Evolutionary conservation across 495 filamentous ascomycete species (phyloP), one percentile per base, ranked within the genome.

Genomic region (Thermothielavioides terrestris): DNA sequence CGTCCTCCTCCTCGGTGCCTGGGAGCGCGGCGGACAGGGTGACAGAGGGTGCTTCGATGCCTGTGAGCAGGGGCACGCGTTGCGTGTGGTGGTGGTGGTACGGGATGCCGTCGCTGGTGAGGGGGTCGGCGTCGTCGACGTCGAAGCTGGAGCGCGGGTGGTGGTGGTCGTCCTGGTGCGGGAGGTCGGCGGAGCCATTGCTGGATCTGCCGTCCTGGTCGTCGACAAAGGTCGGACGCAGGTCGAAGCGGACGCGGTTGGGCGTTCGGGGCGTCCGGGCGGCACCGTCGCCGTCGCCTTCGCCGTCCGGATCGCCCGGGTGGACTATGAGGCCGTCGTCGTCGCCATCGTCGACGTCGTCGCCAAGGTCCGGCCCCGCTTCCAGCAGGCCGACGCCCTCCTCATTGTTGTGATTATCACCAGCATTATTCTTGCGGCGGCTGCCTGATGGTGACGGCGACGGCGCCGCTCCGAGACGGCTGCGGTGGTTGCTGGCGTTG

Each of bases 41-140:
- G n/a, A 94, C 81, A 45, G 85, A 86, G 14, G 90, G 90, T 12
- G 89, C 89, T 68, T 92, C 84, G 53, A 95, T 88, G 47, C 81
- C 80, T 12, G 88, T 94, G 37, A 96, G 70, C 26, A 97, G 74
- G 39, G 91, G 91, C 15, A 81, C 72, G 39, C 79, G 73, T 31
- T 64, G 55, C n/a, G 65, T 84, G 20, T 27, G 47, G 27, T n/a
- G 23, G 31, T 18, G 10, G 18, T 23, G 39, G 31, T 10, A 18
- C 17, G 42, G 53, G 11, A 43, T 42, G 10, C 51, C 58, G 42
- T 75, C 74, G 14, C 72, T 72, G 51, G 38, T 21, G 18, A 59
- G 47, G 53, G 53, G 52, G 27, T 62, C 56, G 14, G 54, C 53
- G 44, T 63, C 61, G 45, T 70, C 66, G 7, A 65, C 37, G 43